Base-by-base conservation (phyloP, 352 stramenopile genomes). In the Pythium coloratum region DNA sequence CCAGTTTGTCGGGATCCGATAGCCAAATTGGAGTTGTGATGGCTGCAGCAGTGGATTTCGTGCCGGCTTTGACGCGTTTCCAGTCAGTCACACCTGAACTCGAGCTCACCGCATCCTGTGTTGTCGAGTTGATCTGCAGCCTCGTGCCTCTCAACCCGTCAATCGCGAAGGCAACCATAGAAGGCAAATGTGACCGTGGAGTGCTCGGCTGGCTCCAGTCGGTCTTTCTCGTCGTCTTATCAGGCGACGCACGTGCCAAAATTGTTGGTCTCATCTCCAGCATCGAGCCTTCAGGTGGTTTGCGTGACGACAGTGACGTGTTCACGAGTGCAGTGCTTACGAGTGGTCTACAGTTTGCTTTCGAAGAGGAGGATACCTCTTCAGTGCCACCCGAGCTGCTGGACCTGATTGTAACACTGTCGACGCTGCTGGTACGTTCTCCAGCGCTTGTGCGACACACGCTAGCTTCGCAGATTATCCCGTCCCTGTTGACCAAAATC, bases 41-140 rank as follows among this genome's bases (percentile, higher is more conserved):
- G 14, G 57, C 2, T 47, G n/a, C 13, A 12, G 32, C 55, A 49
- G 20, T 49, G 6, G 55, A 44, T 14, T 24, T 44, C 8, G 12
- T 49, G 20, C 13, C 55, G 32, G 18, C 12, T 9, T 12, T 60
- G 55, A 50, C 8, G 18, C 20, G 10, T n/a, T 47, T 46, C 33
- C 24, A 6, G 46, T 30, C 46, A 20, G n/a, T 3, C 6, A 7
- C 46, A 12, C 14, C 6, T 24, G 54, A 60, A 12, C 4, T 47
- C 13, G 54, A 67, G 6, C 6, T n/a, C 16, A 54, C 53, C 3
- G 32, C 53, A 8, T 4, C 54, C 12, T 61, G 57, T 51, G 58
- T 38, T 3, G 42, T 68, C 16, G 55, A 73, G 7, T 47, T 73
- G 34, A 55, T 69, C 6, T 73, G 67, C 30, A 46, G 36, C 13